Conservation (phyloP, 768 basidiomycete genomes). For the Sistotremastrum niveocremeum region DNA sequence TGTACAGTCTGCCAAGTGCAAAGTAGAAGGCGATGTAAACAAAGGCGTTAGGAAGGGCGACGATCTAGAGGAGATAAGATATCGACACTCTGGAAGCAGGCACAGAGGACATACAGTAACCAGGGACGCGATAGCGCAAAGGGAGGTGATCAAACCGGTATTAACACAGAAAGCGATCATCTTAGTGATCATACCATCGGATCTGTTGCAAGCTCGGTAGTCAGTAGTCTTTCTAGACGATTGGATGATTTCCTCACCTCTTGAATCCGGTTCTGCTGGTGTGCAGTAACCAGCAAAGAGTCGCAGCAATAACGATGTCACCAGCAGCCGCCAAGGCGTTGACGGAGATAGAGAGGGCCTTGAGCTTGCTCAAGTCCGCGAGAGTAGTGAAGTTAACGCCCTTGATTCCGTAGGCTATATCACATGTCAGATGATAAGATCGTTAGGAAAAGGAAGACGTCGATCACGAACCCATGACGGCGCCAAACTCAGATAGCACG, state of each 20-base stretch:
- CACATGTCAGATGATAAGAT: neutral
- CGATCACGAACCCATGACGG: conserved; percentile 5
- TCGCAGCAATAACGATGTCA: conserved; percentile 35
- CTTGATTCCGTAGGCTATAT: conserved; percentile 22
- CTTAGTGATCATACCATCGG: conserved; percentile 9
- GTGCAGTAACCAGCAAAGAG: conserved; percentile 33
- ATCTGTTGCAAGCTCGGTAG: too few species aligned
- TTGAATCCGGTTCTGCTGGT: too few species aligned
- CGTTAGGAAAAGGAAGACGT: conserved; percentile 6
- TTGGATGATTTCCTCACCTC: too few species aligned
- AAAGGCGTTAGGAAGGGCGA: conserved; percentile 32
- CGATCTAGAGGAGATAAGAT: conserved; percentile 15
- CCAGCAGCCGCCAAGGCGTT: conserved; percentile 35
- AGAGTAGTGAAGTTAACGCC: conserved; percentile 27
- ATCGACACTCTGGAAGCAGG: too few species aligned
- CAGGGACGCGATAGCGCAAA: conserved; percentile 42
- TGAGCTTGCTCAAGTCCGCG: conserved; percentile 28
- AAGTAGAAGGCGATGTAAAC: conserved; percentile 50
- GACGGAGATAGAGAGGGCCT: conserved; percentile 37
- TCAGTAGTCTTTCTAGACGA: too few species aligned
- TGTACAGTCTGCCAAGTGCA: conserved; percentile 41
- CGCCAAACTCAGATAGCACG: conserved; percentile 33
- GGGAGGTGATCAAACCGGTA: conserved; percentile 2
- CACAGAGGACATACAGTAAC: conserved; percentile 24
- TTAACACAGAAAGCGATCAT: conserved; percentile 8